These are phyloP conservation scores for Cyclostephanos tholiformis DNA, from an alignment of 108 stramenopile genomes.

Conservation along the genomic window DNA sequence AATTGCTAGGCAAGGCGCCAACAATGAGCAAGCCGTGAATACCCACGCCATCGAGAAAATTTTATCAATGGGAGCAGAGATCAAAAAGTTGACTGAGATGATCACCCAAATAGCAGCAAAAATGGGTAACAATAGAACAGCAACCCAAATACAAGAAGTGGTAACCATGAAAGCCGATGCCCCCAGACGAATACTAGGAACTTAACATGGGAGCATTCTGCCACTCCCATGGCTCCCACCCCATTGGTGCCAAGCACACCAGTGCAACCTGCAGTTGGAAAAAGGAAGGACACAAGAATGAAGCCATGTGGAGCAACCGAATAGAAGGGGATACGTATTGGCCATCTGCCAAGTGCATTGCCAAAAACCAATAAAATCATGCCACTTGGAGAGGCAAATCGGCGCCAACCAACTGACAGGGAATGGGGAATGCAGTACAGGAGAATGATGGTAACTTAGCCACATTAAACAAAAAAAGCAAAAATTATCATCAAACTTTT, in stretches of 20 bases:
- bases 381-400: too few relatives aligned
- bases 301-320: neutral
- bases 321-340: neutral
- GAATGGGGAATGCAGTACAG: too few relatives aligned
- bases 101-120: neutral
- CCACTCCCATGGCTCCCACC: neutral
- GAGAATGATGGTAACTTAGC: too few relatives aligned
- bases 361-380: neutral
- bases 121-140: neutral
- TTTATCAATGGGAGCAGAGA: neutral
- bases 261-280: neutral
- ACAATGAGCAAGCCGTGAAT: neutral
- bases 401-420: too few relatives aligned
- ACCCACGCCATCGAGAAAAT: neutral
- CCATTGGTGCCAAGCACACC: neutral
- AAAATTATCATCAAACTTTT: too few relatives aligned
- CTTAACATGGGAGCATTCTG: neutral
- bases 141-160: neutral
- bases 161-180: neutral
- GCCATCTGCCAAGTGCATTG: neutral
- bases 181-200: neutral
- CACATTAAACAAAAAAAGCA: too few relatives aligned
- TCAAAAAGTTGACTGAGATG: neutral
- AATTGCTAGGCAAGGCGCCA: neutral
- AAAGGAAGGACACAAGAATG: neutral